phyloP scores from a whole-genome alignment of 1,139 yeast genomes.

The Yamadazyma diddensiae region DNA sequence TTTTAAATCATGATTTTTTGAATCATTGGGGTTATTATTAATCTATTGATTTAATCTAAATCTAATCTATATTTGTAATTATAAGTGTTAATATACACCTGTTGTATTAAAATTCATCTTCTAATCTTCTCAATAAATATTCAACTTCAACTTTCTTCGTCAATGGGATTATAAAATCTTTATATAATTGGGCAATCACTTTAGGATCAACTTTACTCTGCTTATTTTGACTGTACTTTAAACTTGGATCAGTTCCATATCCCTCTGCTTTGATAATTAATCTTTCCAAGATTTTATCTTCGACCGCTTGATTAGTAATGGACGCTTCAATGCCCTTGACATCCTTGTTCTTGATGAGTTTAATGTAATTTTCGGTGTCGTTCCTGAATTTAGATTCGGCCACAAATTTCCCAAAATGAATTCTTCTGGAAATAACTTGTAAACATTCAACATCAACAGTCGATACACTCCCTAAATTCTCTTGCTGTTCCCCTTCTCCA shows the following conservation, averaged over 20 bases:
- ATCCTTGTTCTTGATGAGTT: slow-evolving; percentile 65
- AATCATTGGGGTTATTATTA: no score
- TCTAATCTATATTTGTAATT: no score
- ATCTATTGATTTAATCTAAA: no score
- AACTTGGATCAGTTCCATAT: slow-evolving; percentile 85
- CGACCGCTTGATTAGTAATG: slow-evolving; percentile 86
- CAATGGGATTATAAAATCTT: slow-evolving; percentile 85
- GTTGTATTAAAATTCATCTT: slow-evolving; percentile 38
- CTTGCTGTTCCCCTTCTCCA: slow-evolving; percentile 70
- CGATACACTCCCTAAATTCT: slow-evolving; percentile 86
- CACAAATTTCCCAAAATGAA: slow-evolving; percentile 95
- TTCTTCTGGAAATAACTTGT: slow-evolving; percentile 88
- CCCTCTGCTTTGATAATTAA: slow-evolving; percentile 75
- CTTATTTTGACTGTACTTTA: slow-evolving; percentile 62
- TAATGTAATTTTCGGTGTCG: slow-evolving; percentile 62
- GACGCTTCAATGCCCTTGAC: slow-evolving; percentile 70
- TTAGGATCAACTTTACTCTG: slow-evolving; percentile 82
- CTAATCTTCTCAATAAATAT: slow-evolving; percentile 78
- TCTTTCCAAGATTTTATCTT: slow-evolving; percentile 75
- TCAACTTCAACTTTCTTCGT: slow-evolving; percentile 95
- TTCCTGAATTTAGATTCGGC: slow-evolving; percentile 88
- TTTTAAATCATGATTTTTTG: slow-evolving; percentile 34
- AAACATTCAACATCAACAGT: slow-evolving; percentile 80
- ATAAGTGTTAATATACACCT: background rate
- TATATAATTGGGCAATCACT: slow-evolving; percentile 75